Evolutionary conservation across 2,329 filamentous ascomycete genomes (phyloP).

Genomic region (Ascochyta clinopodiicola): DNA sequence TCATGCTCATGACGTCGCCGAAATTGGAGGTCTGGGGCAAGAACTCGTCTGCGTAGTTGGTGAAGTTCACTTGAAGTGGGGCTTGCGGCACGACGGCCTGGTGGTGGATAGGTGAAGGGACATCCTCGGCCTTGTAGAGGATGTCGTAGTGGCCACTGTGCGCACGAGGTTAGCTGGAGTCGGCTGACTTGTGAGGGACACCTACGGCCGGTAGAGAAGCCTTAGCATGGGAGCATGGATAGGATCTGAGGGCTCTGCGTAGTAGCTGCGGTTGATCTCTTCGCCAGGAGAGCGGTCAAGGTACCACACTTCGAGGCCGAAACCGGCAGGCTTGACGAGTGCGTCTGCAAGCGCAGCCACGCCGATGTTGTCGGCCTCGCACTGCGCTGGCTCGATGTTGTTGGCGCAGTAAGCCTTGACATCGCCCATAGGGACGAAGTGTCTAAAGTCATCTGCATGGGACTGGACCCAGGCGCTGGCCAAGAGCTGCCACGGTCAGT

Average conservation of each 20-base stretch:
- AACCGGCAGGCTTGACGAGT: constrained; percentile 77
- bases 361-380: constrained; percentile 91
- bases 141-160: constrained; percentile 88
- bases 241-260: constrained; percentile 60
- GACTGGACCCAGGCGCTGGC: constrained; percentile 85
- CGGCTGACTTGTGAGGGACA: background rate
- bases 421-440: constrained; percentile 66
- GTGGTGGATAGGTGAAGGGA: constrained; percentile 43
- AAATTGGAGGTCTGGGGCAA: constrained; percentile 46
- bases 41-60: constrained; percentile 51
- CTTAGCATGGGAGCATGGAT: constrained; percentile 69
- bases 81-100: constrained; percentile 36
- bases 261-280: constrained; percentile 72
- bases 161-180: constrained; percentile 17
- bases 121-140: constrained; percentile 73
- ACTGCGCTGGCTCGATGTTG: constrained; percentile 74
- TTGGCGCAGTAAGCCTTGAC: constrained; percentile 73
- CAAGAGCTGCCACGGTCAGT: constrained; percentile 65
- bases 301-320: constrained; percentile 88
- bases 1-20: constrained; percentile 48
- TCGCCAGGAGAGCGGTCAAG: constrained; percentile 83
- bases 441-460: constrained; percentile 71
- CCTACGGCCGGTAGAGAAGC: constrained; percentile 71
- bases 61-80: constrained; percentile 44
- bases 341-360: constrained; percentile 78